These are phyloP conservation scores for Podospora fimiseda DNA, from an alignment of 495 filamentous ascomycete species.

Conservation along the genomic window DNA sequence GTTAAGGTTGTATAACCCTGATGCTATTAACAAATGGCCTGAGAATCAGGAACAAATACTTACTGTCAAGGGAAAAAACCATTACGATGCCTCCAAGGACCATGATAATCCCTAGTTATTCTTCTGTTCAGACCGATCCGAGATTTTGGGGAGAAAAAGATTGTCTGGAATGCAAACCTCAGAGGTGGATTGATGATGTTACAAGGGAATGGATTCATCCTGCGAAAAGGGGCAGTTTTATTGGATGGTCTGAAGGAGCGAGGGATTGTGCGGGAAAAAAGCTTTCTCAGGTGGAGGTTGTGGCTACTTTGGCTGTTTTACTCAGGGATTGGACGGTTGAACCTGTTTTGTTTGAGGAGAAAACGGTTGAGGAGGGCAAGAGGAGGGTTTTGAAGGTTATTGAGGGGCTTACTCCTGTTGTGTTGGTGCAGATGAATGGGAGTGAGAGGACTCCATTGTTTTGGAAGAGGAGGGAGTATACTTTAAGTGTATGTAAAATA, in stretches of 20 bases:
- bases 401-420: slow-evolving; percentile 28
- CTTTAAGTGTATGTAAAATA: too few relatives aligned
- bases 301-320: slow-evolving; percentile 39
- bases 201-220: slow-evolving; percentile 28
- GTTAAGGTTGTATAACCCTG: slow-evolving; percentile 44
- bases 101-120: slow-evolving; percentile 13
- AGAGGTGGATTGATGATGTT: slow-evolving; percentile 22
- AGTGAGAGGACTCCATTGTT: background rate
- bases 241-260: slow-evolving; percentile 45
- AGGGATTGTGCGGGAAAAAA: slow-evolving; percentile 46
- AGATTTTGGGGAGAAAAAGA: slow-evolving; percentile 26
- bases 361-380: slow-evolving; percentile 27
- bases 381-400: slow-evolving; percentile 26
- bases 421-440: slow-evolving; percentile 16
- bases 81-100: slow-evolving; percentile 16
- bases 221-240: slow-evolving; percentile 31
- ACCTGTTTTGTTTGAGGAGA: slow-evolving; percentile 20
- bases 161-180: slow-evolving; percentile 28
- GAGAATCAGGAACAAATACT: slow-evolving; percentile 17
- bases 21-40: slow-evolving; percentile 37
- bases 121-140: slow-evolving; percentile 20
- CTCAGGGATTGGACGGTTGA: slow-evolving; percentile 34
- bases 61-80: slow-evolving; percentile 10
- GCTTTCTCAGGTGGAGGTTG: slow-evolving; percentile 50
- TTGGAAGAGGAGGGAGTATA: background rate